Conservation (phyloP, 768 basidiomycete species). For the Pleurotus platypus region DNA sequence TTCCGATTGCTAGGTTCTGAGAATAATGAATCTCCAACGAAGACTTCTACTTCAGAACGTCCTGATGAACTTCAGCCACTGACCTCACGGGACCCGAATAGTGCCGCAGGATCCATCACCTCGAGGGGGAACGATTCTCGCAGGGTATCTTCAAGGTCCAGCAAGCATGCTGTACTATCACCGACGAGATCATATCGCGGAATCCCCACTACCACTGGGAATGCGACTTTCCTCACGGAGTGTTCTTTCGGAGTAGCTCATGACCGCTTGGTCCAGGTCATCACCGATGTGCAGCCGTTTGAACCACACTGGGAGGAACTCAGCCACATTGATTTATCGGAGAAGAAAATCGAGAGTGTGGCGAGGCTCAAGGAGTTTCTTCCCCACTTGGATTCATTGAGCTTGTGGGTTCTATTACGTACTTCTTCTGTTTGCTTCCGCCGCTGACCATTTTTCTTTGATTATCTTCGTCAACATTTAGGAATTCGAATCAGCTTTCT, state of each 20-base stretch:
- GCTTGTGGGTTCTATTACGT: conserved; percentile 54
- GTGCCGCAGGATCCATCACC: conserved; percentile 13
- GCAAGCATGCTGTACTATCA: conserved; percentile 27
- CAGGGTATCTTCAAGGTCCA: conserved; percentile 40
- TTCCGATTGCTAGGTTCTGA: conserved; percentile 27
- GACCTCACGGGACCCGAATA: conserved; percentile 36
- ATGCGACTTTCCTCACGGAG: conserved; percentile 78
- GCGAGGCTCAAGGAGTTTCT: conserved; percentile 86
- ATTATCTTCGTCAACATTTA: conserved; percentile 21
- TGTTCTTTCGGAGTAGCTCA: conserved; percentile 96
- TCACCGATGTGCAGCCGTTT: conserved; percentile 93
- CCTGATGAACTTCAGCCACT: conserved; percentile 48
- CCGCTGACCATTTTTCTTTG: conserved; percentile 1
- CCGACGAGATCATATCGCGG: conserved; percentile 26
- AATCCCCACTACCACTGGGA: conserved; percentile 29
- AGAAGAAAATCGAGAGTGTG: conserved; percentile 74
- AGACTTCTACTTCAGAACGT: conserved; percentile 40
- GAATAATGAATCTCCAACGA: conserved; percentile 54
- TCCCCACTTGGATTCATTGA: conserved; percentile 71
- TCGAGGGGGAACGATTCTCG: conserved; percentile 26
- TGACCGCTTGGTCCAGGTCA: conserved; percentile 84
- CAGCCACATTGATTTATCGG: conserved; percentile 66
- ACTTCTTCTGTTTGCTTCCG: conserved; percentile 5
- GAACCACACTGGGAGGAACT: conserved; percentile 93
- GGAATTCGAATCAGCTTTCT: conserved; percentile 69